A percentile compares a stretch with the other conserved stretches of the same genome.
These are phyloP conservation scores for Carallia brachiata DNA, from an alignment of 345 rosid species.

Conservation along the genomic window DNA sequence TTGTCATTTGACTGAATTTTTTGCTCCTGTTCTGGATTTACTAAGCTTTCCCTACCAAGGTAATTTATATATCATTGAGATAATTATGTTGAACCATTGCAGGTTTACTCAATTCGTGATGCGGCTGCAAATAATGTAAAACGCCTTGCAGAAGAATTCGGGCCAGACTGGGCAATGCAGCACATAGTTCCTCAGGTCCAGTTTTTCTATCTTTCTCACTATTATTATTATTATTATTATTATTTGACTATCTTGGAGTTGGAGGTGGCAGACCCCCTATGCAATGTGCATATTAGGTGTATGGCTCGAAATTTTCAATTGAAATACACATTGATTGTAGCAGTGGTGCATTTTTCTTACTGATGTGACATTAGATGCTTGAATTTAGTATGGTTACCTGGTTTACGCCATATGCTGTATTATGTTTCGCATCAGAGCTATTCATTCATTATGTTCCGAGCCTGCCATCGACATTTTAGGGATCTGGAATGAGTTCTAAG, in stretches of 20 bases:
- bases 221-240: background rate
- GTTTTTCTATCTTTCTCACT: slow-evolving; percentile 31
- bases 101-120: slow-evolving; percentile 93
- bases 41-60: background rate
- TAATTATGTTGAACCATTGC: background rate
- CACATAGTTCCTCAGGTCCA: slow-evolving; percentile 96
- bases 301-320: background rate
- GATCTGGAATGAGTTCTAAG: too few relatives aligned
- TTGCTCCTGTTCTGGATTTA: background rate
- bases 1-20: background rate
- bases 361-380: background rate
- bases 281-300: background rate
- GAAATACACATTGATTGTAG: too few relatives aligned
- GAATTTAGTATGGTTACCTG: too few relatives aligned
- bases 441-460: too few relatives aligned
- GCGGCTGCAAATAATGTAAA: slow-evolving; percentile 94
- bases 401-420: too few relatives aligned
- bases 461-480: background rate
- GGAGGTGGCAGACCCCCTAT: background rate
- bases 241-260: background rate
- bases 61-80: background rate
- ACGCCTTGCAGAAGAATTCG: slow-evolving; percentile 97
- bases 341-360: background rate
- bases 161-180: slow-evolving; percentile 98
- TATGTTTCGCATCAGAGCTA: too few relatives aligned